Evolutionary conservation across 805 yeast genomes (phyloP).

Genomic region (Nakazawaea holstii): DNA sequence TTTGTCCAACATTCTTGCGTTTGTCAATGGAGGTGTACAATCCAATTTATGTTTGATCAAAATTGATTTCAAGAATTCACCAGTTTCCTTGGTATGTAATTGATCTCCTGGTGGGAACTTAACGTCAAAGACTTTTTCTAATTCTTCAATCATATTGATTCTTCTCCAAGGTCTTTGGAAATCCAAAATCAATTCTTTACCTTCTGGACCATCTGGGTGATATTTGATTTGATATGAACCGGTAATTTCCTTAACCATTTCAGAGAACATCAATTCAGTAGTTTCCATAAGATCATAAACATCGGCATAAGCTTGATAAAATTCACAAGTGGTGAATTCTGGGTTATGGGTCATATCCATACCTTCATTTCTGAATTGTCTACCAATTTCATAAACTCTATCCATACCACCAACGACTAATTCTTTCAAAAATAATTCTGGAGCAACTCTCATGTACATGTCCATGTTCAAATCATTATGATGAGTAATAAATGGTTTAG

Average conservation of each 20-base stretch:
- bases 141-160: slow-evolving; percentile 92
- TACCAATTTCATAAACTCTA: slow-evolving; percentile 96
- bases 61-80: slow-evolving; percentile 77
- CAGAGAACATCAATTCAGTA: slow-evolving; percentile 91
- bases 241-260: slow-evolving; percentile 94
- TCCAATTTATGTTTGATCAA: slow-evolving; percentile 78
- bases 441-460: slow-evolving; percentile 97
- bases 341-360: slow-evolving; percentile 99
- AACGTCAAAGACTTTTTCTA: slow-evolving; percentile 80
- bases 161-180: slow-evolving; percentile 98
- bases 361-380: slow-evolving; percentile 98
- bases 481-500: slow-evolving; percentile 95
- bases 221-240: slow-evolving; percentile 82
- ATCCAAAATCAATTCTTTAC: slow-evolving; percentile 72
- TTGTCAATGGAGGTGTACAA: slow-evolving; percentile 86
- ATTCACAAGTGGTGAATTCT: slow-evolving; percentile 98
- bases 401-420: slow-evolving; percentile 98
- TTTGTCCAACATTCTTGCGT: slow-evolving; percentile 98
- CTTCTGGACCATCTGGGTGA: slow-evolving; percentile 93
- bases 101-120: slow-evolving; percentile 95
- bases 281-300: slow-evolving; percentile 92
- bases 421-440: slow-evolving; percentile 93
- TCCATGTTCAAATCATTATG: slow-evolving; percentile 96
- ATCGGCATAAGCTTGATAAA: slow-evolving; percentile 96
- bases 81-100: slow-evolving; percentile 91